phyloP scores from a whole-genome alignment of 805 yeast species.

The Starmerella sirachaensis region DNA sequence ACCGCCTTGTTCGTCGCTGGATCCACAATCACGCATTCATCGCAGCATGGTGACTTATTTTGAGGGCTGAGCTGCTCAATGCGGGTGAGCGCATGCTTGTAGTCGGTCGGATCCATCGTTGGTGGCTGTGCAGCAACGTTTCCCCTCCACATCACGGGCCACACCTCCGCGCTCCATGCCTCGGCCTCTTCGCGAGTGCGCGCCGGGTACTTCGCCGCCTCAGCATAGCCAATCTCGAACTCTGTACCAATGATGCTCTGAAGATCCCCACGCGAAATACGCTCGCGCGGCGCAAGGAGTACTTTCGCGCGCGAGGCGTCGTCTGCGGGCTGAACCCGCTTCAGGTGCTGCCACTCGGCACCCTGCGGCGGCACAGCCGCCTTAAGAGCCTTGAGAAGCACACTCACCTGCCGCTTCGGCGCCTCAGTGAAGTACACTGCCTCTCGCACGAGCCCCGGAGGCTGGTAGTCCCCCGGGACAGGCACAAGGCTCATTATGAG shows the following conservation, averaged over 20 bases:
- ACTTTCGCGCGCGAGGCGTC: slow-evolving; percentile 8
- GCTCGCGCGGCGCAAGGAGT: slow-evolving; percentile 11
- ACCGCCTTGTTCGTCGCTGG: slow-evolving; percentile 36
- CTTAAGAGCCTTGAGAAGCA: slow-evolving; percentile 20
- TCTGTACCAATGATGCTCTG: slow-evolving; percentile 22
- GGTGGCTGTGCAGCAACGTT: slow-evolving; percentile 46
- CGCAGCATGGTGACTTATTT: slow-evolving; percentile 24
- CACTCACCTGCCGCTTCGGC: slow-evolving; percentile 14
- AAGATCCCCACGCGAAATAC: slow-evolving; percentile 9
- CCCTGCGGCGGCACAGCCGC: slow-evolving; percentile 27
- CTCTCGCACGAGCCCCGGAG: slow-evolving; percentile 21
- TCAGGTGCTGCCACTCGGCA: slow-evolving; percentile 27
- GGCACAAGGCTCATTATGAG: slow-evolving; percentile 9
- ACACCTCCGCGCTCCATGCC: slow-evolving; percentile 51
- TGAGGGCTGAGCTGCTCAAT: no score
- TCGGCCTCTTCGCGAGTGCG: slow-evolving; percentile 52
- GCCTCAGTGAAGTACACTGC: slow-evolving; percentile 18
- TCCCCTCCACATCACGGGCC: slow-evolving; percentile 95
- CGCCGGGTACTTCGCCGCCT: slow-evolving; percentile 56
- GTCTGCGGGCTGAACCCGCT: slow-evolving; percentile 26
- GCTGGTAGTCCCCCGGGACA: slow-evolving; percentile 19
- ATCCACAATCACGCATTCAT: slow-evolving; percentile 51
- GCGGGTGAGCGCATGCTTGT: slow-evolving; percentile 28
- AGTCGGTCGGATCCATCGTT: slow-evolving; percentile 23
- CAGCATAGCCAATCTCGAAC: slow-evolving; percentile 11